Evolutionary conservation across 2,329 filamentous ascomycete species (phyloP).

Genomic region (Dendryphion nanum): DNA sequence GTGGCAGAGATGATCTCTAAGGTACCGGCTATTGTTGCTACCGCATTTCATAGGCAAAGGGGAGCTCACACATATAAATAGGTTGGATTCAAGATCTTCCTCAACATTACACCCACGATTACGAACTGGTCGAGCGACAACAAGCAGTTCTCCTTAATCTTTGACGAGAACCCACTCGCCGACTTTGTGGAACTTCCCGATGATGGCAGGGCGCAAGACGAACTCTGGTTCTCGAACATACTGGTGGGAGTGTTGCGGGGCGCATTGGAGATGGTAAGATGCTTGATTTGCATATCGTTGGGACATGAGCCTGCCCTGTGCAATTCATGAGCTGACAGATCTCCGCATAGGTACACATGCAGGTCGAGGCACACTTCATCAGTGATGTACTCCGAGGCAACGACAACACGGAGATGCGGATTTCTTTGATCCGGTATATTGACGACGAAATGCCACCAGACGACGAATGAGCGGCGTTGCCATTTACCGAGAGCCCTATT

Average conservation of each 20-base stretch:
- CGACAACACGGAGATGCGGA: slow-evolving; percentile 95
- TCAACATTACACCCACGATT: slow-evolving; percentile 91
- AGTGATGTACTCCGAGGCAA: slow-evolving; percentile 91
- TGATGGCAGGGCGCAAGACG: slow-evolving; percentile 91
- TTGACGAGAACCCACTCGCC: slow-evolving; percentile 94
- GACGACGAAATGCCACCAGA: slow-evolving; percentile 97
- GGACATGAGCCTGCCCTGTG: too few relatives aligned
- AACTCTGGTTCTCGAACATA: slow-evolving; percentile 98
- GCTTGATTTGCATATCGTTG: too few relatives aligned
- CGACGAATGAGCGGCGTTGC: slow-evolving; percentile 71
- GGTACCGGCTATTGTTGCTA: too few relatives aligned
- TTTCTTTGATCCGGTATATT: slow-evolving; percentile 88
- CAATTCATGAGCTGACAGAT: slow-evolving; percentile 7
- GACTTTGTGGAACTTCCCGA: slow-evolving; percentile 98
- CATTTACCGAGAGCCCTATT: too few relatives aligned
- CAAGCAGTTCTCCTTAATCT: slow-evolving; percentile 93
- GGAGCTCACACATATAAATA: slow-evolving; percentile 45
- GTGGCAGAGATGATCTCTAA: slow-evolving; percentile 96
- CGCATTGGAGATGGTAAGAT: slow-evolving; percentile 84
- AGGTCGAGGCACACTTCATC: slow-evolving; percentile 94
- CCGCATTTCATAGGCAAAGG: too few relatives aligned
- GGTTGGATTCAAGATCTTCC: slow-evolving; percentile 98
- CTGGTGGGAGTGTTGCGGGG: slow-evolving; percentile 89
- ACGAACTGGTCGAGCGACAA: slow-evolving; percentile 96
- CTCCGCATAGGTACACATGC: slow-evolving; percentile 74